Conservation (phyloP, 768 basidiomycete genomes). For the Ramaria sp. region DNA sequence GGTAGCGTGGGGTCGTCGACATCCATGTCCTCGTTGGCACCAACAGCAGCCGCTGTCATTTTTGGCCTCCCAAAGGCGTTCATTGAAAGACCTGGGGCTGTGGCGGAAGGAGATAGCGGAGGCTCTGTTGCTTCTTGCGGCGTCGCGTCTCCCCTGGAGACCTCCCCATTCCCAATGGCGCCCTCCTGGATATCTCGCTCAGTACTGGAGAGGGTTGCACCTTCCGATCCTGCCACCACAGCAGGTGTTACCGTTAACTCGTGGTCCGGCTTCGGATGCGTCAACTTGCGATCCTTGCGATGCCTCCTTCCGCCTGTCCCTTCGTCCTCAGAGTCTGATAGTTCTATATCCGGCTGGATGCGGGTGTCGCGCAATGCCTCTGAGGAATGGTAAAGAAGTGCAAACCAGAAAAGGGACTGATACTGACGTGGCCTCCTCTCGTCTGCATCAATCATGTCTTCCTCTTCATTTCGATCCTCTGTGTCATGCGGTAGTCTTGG, state of each 20-base stretch:
- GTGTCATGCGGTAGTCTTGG: constrained; percentile 80
- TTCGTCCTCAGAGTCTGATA: constrained; percentile 98
- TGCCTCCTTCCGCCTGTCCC: constrained; percentile 79
- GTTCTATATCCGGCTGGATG: constrained; percentile 75
- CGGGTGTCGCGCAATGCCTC: constrained; percentile 68
- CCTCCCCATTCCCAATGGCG: not conserved
- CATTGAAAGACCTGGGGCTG: constrained; percentile 7
- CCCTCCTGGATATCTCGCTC: not conserved
- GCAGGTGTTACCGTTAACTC: not conserved
- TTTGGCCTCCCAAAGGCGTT: constrained; percentile 9
- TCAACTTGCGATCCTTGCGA: constrained; percentile 16
- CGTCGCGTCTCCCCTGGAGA: not conserved
- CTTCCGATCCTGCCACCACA: not conserved
- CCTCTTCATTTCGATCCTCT: constrained; percentile 72
- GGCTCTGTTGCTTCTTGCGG: not conserved
- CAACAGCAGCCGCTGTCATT: constrained; percentile 4
- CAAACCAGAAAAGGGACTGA: not conserved
- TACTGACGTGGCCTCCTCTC: constrained; percentile 53
- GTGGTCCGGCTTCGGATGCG: not conserved
- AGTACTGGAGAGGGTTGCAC: not conserved
- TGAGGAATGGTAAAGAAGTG: constrained; percentile 10
- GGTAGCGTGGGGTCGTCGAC: not conserved
- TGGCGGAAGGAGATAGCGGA: constrained; percentile 3
- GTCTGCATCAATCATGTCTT: constrained; percentile 72
- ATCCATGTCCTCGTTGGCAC: constrained; percentile 1